Evolutionary conservation across 805 yeast genomes (phyloP).

Genomic region (Nakazawaea populi): DNA sequence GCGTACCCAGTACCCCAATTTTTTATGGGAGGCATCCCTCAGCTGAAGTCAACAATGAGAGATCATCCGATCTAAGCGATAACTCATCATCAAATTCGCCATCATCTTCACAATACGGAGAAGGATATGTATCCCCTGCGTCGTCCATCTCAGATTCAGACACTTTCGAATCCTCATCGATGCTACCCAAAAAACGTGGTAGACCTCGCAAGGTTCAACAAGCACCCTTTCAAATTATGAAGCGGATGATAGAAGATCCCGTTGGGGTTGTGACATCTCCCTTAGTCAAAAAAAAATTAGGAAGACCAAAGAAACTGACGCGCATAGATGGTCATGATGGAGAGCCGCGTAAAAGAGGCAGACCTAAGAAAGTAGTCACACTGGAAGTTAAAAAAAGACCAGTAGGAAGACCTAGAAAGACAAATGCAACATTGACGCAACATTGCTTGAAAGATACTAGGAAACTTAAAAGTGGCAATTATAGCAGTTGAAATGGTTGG

Average conservation of each 20-base stretch:
- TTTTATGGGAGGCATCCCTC: slow-evolving; percentile 3
- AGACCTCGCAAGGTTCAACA: neutral
- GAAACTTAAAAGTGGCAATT: neutral
- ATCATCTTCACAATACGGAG: neutral
- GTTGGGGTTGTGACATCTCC: neutral
- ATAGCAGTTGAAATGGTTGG: neutral
- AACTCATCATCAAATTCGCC: neutral
- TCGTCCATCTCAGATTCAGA: neutral
- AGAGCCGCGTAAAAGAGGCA: neutral
- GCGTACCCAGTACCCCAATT: neutral
- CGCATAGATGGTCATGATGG: neutral
- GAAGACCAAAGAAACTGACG: neutral
- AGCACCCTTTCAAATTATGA: neutral
- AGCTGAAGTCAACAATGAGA: neutral
- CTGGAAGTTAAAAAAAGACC: slow-evolving; percentile 27
- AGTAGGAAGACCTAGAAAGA: slow-evolving; percentile 44
- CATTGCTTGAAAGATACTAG: too few species aligned
- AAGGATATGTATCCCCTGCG: neutral
- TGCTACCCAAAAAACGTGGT: neutral
- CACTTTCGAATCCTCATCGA: neutral
- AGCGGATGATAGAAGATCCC: neutral
- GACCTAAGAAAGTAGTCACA: neutral
- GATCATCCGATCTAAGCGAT: neutral
- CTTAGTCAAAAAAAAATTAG: neutral
- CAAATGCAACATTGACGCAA: neutral